Evolutionary conservation across 2,329 filamentous ascomycete species (phyloP).

Genomic region (Penicillium crustosum): DNA sequence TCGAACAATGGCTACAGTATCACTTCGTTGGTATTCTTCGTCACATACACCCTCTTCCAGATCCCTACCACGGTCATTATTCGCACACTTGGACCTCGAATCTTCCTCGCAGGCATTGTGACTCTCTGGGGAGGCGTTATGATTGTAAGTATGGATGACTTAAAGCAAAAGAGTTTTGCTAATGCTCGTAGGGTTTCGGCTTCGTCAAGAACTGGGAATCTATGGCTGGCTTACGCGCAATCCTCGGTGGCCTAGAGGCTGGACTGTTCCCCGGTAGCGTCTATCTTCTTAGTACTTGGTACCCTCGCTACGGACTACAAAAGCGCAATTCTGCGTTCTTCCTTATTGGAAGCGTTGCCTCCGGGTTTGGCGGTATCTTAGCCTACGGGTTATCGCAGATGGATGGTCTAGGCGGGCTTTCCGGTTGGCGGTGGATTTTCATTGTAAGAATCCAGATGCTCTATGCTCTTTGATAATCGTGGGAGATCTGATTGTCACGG

Average conservation of each 20-base stretch:
- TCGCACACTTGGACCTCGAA: conserved; percentile 58
- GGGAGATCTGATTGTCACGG: neutral
- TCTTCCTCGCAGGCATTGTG: conserved; percentile 31
- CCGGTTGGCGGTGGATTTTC: conserved; percentile 19
- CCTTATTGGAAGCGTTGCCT: conserved; percentile 65
- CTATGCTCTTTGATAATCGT: neutral
- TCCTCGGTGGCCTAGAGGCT: conserved; percentile 6
- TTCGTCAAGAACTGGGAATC: conserved; percentile 5
- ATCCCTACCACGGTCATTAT: conserved; percentile 69
- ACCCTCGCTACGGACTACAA: conserved; percentile 63
- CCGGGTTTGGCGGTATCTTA: conserved; percentile 67
- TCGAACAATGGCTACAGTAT: conserved; percentile 18
- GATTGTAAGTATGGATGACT: conserved; percentile 8
- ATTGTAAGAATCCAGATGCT: neutral
- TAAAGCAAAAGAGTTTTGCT: neutral
- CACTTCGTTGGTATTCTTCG: conserved; percentile 60
- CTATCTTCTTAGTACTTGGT: conserved; percentile 45
- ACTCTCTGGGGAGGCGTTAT: conserved; percentile 17
- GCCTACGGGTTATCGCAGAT: conserved; percentile 62
- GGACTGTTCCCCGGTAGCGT: conserved; percentile 15
- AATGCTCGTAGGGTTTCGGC: neutral
- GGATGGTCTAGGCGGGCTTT: conserved; percentile 15
- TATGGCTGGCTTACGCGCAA: neutral
- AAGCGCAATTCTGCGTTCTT: conserved; percentile 70
- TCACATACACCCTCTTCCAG: conserved; percentile 71